Evolutionary conservation across 106 monocot species (phyloP), one percentile per base, ranked within the genome.

Genomic region (Platanthera guangdongensis): DNA sequence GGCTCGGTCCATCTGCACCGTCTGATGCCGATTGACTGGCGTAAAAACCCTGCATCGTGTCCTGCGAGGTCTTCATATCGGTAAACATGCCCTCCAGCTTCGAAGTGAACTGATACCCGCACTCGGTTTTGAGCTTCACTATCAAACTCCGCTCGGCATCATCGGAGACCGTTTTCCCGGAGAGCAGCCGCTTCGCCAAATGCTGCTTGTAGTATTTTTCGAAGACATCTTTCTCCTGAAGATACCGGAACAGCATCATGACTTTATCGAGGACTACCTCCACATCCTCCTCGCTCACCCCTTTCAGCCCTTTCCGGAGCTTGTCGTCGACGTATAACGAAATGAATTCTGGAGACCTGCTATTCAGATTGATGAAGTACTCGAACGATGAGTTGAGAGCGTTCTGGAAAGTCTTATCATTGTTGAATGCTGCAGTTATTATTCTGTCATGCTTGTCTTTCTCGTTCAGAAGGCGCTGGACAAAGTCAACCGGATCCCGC

Each of bases 321-420:
- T 95, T 95, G 65, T 95, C 92, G 74, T 95, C 95, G 47, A 95
- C 88, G 75, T 87, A 95, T 12, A 95, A 71, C 19, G 95, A 95
- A 47, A 95, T 95, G 57, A 92, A 95, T 75, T 95, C 95, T 7
- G 95, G 92, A 50, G 95, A 92, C 25, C 95, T 83, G 54, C 83
- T 90, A 63, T 95, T 95, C 82, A 95, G 77, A 84, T 95, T 95
- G 25, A 95, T 90, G 68, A 95, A 95, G 75, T 85, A 90, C 73
- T 95, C 95, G 80, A 95, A 95, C 5, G 92, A 95, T 6, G 92
- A 95, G 68, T 90, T 95, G 60, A 95, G 75, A 46, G 92, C 95
- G 87, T 95, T 95, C 74, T 90, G 95, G 81, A 95, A 95, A 57
- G 92, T 87, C 75, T 95, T 95, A 68, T 95, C 95, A 50, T 92